Evolutionary conservation across 225 moss, liverwort and hornwort species (phyloP), one percentile per base, ranked within the genome.

Genomic region (Thuidium tamariscinum): DNA sequence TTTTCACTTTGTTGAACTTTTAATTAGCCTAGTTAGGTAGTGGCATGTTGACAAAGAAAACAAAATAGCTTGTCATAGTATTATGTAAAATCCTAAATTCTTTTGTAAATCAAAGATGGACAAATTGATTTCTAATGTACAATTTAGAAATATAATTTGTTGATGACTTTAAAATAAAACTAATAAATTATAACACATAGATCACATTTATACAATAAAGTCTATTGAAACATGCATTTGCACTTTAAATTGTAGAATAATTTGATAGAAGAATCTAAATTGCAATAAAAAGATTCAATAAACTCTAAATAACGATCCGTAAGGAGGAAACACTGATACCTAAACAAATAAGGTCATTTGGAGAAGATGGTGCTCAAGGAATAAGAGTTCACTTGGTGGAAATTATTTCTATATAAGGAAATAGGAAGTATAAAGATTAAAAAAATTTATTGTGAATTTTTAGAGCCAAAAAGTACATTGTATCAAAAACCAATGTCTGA

Each of bases 21-120:
- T 70, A 2, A 26, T 42, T 0, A 25, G 0, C 13, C 15, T 69
- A 25, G 4, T 14, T 69, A 68, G 23, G 4, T 2, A 23, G 0
- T 39, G 7, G 2, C 6, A 68, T 39, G 2, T 3, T 39, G 13
- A 36, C 2, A 2, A 37, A 21, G 10, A 20, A 5, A 36, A 36
- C 3, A 36, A 67, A 67, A 11, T 22, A 67, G 37, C 5, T 1
- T 12, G 5, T 67, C 7, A 12, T 22, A 12, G 3, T 22, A 4
- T 12, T 37, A 21, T 37, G 4, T 6, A 36, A 37, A 21, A 21
- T 36, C 21, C 3, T 36, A 6, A 13, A 39, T 4, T 13, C 13
- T 25, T 65, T 66, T 39, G 4, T 13, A 2, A 23, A 68, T 68
- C 23, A 68, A 68, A 1, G 7, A 25, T 66, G n/a, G n/a, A n/a